Evolutionary conservation across 257 asterid species (phyloP).

Genomic region (Penstemon eatonii): DNA sequence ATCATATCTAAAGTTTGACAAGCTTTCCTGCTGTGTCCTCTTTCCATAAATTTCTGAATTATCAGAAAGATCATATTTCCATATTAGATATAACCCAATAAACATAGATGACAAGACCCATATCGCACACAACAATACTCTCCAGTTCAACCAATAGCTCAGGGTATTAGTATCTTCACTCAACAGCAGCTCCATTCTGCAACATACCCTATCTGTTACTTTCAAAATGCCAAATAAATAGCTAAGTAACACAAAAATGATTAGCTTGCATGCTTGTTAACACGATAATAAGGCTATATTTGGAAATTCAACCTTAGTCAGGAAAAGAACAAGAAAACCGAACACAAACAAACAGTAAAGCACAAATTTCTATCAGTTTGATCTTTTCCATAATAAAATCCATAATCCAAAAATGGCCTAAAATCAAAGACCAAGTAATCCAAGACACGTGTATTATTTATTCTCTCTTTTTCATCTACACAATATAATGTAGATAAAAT

Average conservation of each 20-base stretch:
- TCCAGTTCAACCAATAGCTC: slow-evolving; percentile 91
- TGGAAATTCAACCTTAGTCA: background rate
- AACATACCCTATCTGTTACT: slow-evolving; percentile 22
- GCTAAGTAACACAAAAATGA: background rate
- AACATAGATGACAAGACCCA: slow-evolving; percentile 63
- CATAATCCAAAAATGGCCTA: no score
- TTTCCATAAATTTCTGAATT: slow-evolving; percentile 34
- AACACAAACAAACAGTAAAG: no score
- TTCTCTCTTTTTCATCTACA: no score
- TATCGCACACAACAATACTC: slow-evolving; percentile 64
- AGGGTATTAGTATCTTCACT: slow-evolving; percentile 52
- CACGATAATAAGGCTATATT: background rate
- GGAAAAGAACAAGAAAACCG: background rate
- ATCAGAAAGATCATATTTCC: slow-evolving; percentile 65
- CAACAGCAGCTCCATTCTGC: slow-evolving; percentile 67
- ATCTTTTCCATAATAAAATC: no score
- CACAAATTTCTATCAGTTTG: no score
- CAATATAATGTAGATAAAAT: no score
- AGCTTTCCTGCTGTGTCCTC: slow-evolving; percentile 28
- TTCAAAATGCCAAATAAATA: slow-evolving; percentile 12
- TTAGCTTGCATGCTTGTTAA: slow-evolving; percentile 10
- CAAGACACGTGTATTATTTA: no score
- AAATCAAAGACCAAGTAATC: no score
- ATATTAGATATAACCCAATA: slow-evolving; percentile 46
- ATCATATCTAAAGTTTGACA: slow-evolving; percentile 31